Evolutionary conservation across 805 yeast species (phyloP).

Genomic region (Pichia membranifaciens): DNA sequence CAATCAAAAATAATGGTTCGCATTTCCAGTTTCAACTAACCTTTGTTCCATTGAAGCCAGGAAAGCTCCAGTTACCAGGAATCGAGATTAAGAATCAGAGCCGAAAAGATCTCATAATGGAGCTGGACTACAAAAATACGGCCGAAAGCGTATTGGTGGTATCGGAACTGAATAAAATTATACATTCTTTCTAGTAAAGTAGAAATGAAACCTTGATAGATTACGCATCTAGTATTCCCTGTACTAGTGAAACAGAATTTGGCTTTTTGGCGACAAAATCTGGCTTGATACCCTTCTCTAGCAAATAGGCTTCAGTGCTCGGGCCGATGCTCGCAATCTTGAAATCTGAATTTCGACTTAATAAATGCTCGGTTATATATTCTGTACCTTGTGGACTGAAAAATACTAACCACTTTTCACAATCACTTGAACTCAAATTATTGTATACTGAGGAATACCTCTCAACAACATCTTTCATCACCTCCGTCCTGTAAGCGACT

Average conservation of each 20-base stretch:
- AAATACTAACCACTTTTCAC: constrained; percentile 64
- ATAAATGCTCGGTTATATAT: constrained; percentile 43
- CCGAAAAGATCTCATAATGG: constrained; percentile 40
- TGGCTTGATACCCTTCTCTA: constrained; percentile 47
- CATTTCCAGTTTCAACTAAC: constrained; percentile 34
- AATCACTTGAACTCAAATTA: constrained; percentile 16
- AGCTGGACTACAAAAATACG: constrained; percentile 61
- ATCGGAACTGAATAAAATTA: constrained; percentile 58
- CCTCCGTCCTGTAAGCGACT: constrained; percentile 64
- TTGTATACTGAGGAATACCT: constrained; percentile 12
- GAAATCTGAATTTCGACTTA: constrained; percentile 16
- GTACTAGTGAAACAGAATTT: constrained; percentile 52
- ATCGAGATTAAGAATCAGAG: constrained; percentile 38
- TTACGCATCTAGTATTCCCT: constrained; percentile 29
- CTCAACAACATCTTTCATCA: constrained; percentile 40
- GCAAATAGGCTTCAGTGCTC: constrained; percentile 67
- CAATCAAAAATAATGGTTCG: constrained; percentile 9
- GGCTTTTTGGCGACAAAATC: constrained; percentile 68
- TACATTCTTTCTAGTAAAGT: constrained; percentile 45
- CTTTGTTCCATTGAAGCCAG: constrained; percentile 71
- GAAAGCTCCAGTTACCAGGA: constrained; percentile 64
- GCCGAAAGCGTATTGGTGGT: constrained; percentile 65
- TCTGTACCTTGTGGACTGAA: constrained; percentile 90
- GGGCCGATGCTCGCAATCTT: constrained; percentile 87
- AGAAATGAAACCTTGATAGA: background rate